A percentile compares a stretch with the other conserved stretches of the same genome.
These are phyloP conservation scores for Trypanosomatidae sp. DNA, from an alignment of 208 protist genomes.

Conservation along the genomic window DNA sequence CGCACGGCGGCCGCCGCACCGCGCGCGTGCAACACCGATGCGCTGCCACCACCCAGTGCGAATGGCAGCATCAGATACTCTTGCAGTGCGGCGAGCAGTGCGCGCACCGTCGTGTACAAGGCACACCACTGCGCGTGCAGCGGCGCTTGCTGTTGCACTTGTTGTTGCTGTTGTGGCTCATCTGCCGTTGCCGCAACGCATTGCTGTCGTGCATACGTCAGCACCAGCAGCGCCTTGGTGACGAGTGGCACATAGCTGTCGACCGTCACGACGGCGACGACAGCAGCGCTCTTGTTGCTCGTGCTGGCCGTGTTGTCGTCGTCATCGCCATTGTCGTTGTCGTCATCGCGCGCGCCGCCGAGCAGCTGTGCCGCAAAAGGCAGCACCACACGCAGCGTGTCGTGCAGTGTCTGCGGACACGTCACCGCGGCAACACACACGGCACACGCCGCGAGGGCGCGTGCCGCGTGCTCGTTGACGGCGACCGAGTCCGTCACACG, in stretches of 20 bases:
- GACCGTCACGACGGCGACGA: no score
- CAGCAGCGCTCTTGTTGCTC: no score
- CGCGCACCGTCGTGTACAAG: not conserved
- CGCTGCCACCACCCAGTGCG: constrained; percentile 22
- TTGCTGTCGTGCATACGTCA: no score
- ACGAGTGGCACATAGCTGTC: constrained; percentile 65
- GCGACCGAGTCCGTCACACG: constrained; percentile 1
- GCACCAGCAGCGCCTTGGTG: constrained; percentile 19
- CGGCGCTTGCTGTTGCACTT: no score
- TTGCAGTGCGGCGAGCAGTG: constrained; percentile 3
- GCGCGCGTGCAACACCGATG: constrained; percentile 38
- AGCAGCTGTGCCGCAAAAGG: constrained; percentile 11
- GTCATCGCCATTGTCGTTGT: no score
- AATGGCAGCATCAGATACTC: constrained; percentile 61
- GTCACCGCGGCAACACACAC: not conserved
- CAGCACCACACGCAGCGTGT: constrained; percentile 9
- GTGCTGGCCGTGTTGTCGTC: no score
- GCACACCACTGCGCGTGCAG: constrained; percentile 4
- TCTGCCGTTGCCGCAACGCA: no score
- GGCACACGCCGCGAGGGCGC: constrained; percentile 3
- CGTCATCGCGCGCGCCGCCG: no score
- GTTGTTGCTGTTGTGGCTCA: no score
- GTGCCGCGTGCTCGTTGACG: constrained; percentile 13
- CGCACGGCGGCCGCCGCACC: constrained; percentile 5
- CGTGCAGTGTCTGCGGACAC: constrained; percentile 7